These are phyloP conservation scores for Lagenaria siceraria DNA, from an alignment of 306 rosid species.

Conservation along the genomic window DNA sequence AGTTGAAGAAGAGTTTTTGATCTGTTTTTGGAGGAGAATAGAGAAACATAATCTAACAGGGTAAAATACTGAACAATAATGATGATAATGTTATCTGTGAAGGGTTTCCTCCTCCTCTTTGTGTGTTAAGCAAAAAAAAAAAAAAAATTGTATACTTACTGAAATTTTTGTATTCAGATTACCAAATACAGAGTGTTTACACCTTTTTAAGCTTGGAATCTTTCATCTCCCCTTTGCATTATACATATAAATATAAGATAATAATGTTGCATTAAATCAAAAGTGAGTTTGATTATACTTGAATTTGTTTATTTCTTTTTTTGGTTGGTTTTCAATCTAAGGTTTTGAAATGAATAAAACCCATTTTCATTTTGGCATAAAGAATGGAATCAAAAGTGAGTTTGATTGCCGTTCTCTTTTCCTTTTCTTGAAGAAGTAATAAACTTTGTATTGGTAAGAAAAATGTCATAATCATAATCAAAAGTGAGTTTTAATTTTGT, in stretches of 20 bases:
- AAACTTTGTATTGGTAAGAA: background rate
- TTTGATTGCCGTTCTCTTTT: background rate
- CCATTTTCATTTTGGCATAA: background rate
- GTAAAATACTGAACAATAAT: background rate
- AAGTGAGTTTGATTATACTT: background rate
- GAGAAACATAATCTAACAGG: background rate
- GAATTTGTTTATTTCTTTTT: background rate
- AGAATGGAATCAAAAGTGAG: background rate
- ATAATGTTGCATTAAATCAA: background rate
- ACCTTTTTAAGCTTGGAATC: background rate
- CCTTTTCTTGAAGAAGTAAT: background rate
- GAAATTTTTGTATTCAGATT: constrained; percentile 9
- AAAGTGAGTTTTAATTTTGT: background rate
- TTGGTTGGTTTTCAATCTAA: too few relatives aligned
- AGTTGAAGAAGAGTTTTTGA: constrained; percentile 14
- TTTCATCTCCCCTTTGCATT: too few relatives aligned
- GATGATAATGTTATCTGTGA: background rate
- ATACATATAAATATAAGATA: too few relatives aligned
- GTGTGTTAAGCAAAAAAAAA: background rate
- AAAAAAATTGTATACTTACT: constrained; percentile 4
- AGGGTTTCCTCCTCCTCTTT: background rate
- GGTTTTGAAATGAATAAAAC: background rate
- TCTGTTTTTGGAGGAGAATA: constrained; percentile 10
- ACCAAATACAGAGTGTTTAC: background rate
- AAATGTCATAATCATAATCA: background rate